Base-by-base conservation (phyloP, 164 flowering plant species). In the Dillenia suffruticosa region DNA sequence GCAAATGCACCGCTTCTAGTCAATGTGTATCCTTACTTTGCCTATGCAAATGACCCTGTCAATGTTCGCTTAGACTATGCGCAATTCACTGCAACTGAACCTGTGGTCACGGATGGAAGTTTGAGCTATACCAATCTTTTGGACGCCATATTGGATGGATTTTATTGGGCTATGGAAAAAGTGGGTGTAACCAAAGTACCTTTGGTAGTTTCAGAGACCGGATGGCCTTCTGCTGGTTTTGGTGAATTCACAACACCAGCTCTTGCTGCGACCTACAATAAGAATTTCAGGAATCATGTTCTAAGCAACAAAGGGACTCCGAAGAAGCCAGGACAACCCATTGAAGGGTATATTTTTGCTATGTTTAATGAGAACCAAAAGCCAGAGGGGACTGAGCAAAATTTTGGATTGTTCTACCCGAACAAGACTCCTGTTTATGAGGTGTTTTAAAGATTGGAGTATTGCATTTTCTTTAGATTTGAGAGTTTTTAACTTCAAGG, bases 381-480 rank as follows among this genome's bases (percentile, higher is more conserved):
- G 51, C 24, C 53, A 0, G 13, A 24, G 13, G 69, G 57, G 4
- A n/a, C 16, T 8, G 69, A 66, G 43, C 46, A 52, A 9, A 16
- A 67, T 16, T 67, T 15, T 40, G 70, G 70, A 7, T 46, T 67
- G 58, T 67, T 12, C 58, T 14, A 47, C 51, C 70, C 70, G 12
- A 59, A 48, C 54, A 60, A 12, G 22, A 32, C 9, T 3, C 54
- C 56, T 24, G 67, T 64, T 46, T 64, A 64, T 19, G 22, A 19
- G 22, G 1, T 19, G 22, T 19, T 19, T 19, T 19, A 19, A 19
- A 19, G 22, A 19, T 19, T 1, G 22, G 22, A 19, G 22, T 19
- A 19, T 19, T 19, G 22, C 22, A 19, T 19, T 19, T 19, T 19
- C 22, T 1, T 19, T 19, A 19, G 22, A 19, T 19, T 19, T 19